These are phyloP conservation scores for Lipomyces oligophaga DNA, from an alignment of 805 yeast genomes.

Conservation along the genomic window DNA sequence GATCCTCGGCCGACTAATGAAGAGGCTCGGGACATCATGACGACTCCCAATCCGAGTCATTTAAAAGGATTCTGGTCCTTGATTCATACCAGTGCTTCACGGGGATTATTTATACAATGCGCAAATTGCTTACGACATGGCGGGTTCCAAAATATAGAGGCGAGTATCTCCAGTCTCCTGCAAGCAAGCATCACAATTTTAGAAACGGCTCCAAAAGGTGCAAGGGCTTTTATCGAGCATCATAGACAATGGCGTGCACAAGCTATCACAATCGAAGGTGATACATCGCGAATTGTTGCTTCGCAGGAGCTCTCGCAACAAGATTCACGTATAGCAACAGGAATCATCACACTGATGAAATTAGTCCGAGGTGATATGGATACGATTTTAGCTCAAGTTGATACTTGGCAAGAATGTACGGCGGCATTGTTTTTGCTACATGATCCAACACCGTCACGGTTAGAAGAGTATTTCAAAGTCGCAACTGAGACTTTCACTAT, in stretches of 20 bases:
- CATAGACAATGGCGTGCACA: constrained; percentile 34
- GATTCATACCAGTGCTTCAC: constrained; percentile 24
- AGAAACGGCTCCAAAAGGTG: constrained; percentile 31
- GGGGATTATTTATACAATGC: constrained; percentile 30
- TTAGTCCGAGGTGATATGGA: constrained; percentile 34
- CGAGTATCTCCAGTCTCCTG: constrained; percentile 19
- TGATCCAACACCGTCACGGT: constrained; percentile 34
- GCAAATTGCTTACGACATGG: constrained; percentile 18
- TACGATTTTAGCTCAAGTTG: constrained; percentile 29
- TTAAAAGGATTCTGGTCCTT: constrained; percentile 30
- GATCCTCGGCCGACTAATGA: constrained; percentile 30
- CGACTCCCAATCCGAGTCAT: constrained; percentile 20
- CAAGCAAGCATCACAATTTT: constrained; percentile 27
- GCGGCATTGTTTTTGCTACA: constrained; percentile 33
- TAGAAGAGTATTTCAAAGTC: constrained; percentile 32
- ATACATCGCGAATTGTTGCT: constrained; percentile 18
- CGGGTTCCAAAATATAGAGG: constrained; percentile 26
- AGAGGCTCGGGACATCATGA: constrained; percentile 26
- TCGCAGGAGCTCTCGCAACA: not conserved
- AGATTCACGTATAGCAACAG: constrained; percentile 23
- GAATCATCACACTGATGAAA: constrained; percentile 30
- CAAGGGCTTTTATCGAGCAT: constrained; percentile 9
- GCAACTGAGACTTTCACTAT: constrained; percentile 30
- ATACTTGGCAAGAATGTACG: constrained; percentile 37
- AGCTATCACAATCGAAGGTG: constrained; percentile 29